A percentile compares a stretch with the other conserved stretches of the same genome.
Conservation (phyloP, 2,329 filamentous ascomycete species). For the Paecilomyces niveus region DNA sequence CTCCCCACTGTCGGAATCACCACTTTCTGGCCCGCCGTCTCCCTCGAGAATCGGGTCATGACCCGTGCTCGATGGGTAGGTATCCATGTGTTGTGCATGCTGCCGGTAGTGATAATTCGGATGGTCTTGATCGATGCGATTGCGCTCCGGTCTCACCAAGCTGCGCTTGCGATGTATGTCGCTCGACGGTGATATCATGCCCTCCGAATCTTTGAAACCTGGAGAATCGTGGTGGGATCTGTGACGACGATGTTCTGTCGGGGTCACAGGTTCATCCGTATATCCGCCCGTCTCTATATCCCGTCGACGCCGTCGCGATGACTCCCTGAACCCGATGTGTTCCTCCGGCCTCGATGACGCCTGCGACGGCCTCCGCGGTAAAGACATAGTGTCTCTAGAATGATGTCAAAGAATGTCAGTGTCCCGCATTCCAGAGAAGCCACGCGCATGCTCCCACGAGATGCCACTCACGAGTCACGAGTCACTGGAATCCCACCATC, state of each 20-base stretch:
- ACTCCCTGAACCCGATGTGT: conserved; percentile 58
- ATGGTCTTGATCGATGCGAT: conserved; percentile 75
- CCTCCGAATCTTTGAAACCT: conserved; percentile 42
- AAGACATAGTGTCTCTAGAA: conserved; percentile 35
- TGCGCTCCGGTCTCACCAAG: conserved; percentile 81
- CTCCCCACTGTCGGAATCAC: conserved; percentile 59
- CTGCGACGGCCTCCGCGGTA: conserved; percentile 57
- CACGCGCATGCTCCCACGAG: not conserved
- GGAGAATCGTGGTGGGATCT: conserved; percentile 35
- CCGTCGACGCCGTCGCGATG: conserved; percentile 59
- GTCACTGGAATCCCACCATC: not conserved
- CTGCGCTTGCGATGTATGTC: conserved; percentile 67
- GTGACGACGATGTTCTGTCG: conserved; percentile 34
- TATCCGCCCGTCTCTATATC: conserved; percentile 62
- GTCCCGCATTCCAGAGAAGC: conserved; percentile 4
- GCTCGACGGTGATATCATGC: conserved; percentile 31
- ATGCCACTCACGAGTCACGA: not conserved
- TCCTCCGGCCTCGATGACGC: conserved; percentile 55
- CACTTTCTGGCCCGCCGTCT: conserved; percentile 43
- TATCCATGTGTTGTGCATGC: conserved; percentile 88
- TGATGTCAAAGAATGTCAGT: conserved; percentile 5
- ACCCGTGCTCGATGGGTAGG: conserved; percentile 83
- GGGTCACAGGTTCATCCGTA: conserved; percentile 25
- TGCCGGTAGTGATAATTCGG: conserved; percentile 95
- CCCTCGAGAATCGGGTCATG: conserved; percentile 83